These are phyloP conservation scores for Mucor sp. DNA, from an alignment of 371 early-diverging fungal species.

Conservation along the genomic window DNA sequence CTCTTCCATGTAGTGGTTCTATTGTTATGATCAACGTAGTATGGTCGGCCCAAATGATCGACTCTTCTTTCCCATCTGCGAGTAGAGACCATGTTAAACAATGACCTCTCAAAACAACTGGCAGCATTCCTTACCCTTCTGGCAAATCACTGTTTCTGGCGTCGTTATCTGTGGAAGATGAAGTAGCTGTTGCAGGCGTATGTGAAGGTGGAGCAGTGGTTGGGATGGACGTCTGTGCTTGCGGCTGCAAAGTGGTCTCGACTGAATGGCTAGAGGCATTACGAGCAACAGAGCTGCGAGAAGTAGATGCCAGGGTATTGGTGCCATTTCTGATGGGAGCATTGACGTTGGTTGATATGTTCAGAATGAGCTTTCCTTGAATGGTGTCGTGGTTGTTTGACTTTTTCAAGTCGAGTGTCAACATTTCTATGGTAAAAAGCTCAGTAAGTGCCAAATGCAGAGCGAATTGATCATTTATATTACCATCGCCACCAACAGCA, in stretches of 20 bases:
- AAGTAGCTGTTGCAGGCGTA: slow-evolving; percentile 9
- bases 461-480: background rate
- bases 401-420: slow-evolving; percentile 86
- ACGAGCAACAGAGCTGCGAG: background rate
- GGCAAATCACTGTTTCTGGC: slow-evolving; percentile 15
- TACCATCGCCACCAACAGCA: slow-evolving; percentile 73
- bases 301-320: slow-evolving; percentile 37
- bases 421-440: slow-evolving; percentile 66
- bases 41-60: slow-evolving; percentile 69
- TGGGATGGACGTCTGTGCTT: slow-evolving; percentile 8
- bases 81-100: background rate
- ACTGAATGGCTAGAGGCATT: background rate
- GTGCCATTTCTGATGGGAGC: slow-evolving; percentile 45
- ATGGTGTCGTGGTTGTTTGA: slow-evolving; percentile 81
- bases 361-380: slow-evolving; percentile 82
- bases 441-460: background rate
- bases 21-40: slow-evolving; percentile 77
- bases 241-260: background rate
- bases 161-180: background rate
- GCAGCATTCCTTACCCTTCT: background rate
- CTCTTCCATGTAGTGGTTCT: slow-evolving; percentile 78
- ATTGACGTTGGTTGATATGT: slow-evolving; percentile 66
- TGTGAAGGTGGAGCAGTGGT: background rate
- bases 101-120: background rate
- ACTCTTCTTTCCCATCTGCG: slow-evolving; percentile 74